Base-by-base conservation (phyloP, 192 early-diverging fungal species). In the Geranomyces variabilis region DNA sequence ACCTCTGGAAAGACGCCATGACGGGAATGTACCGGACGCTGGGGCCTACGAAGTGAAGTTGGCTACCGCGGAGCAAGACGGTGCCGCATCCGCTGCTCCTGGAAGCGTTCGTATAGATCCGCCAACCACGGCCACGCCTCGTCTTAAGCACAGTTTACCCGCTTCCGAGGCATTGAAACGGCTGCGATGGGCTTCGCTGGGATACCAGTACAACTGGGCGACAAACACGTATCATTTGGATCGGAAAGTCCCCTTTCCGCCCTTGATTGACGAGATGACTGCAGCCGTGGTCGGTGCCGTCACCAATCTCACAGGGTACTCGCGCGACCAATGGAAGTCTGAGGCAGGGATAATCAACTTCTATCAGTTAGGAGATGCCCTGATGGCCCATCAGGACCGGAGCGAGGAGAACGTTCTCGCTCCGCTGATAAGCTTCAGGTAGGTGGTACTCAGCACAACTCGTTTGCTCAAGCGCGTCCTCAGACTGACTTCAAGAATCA, bases 321-420 rank as follows among this genome's bases (percentile, higher is more conserved):
- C 78, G 10, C 82, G 80, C 13, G 60, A 78, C 1, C 51, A 81
- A 36, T 96, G 86, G 74, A 78, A 74, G 44, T 81, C 93, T 59
- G 91, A 99, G 73, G 96, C 94, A 3, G 97, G 95, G 1, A 93
- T 99, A 0, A 74, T 99, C 33, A 99, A 99, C 77, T 96, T 91
- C 71, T 99, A 99, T 72, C 89, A 92, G 43, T 78, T 86, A 51
- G 82, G 86, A 26, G 91, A 96, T 66, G 79, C 90, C 5, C 80
- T 99, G 73, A 96, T 92, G 79, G 94, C 87, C 10, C 97, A 99
- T 78, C 94, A 96, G 34, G 97, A 99, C 76, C 83, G 87, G 51
- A 95, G 92, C 45, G 97, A 99, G 71, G 63, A 88, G 22, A 93
- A 93, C 73, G 91, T 88, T 82, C 85, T 85, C 33, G 91, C 92